These are phyloP conservation scores for Golubevia sp. DNA, from an alignment of 1,284 basidiomycete genomes.

Conservation along the genomic window DNA sequence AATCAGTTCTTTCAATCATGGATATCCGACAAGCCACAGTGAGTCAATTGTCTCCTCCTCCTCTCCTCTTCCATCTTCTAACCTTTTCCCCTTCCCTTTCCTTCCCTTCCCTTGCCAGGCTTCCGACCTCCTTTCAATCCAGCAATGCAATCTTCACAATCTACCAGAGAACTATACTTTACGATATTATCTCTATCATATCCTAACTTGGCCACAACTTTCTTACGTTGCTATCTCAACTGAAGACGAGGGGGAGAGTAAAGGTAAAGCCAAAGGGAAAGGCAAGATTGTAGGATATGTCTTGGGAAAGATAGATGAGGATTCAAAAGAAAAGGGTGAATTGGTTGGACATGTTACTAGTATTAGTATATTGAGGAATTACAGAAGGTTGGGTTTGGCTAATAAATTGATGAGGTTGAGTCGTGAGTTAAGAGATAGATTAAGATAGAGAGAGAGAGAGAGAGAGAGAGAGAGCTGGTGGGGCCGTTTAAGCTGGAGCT, in stretches of 20 bases:
- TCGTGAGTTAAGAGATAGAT: slow-evolving; percentile 45
- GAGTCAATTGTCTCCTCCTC: neutral
- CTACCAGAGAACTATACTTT: slow-evolving; percentile 61
- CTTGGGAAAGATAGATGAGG: slow-evolving; percentile 52
- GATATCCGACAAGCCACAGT: slow-evolving; percentile 7
- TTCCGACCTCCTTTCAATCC: slow-evolving; percentile 55
- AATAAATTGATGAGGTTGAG: slow-evolving; percentile 59
- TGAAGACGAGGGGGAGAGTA: slow-evolving; percentile 30
- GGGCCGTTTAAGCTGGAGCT: too few relatives aligned
- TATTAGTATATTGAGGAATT: slow-evolving; percentile 54
- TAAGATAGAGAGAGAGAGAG: too few relatives aligned
- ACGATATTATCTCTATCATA: slow-evolving; percentile 58
- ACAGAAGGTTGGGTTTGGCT: slow-evolving; percentile 52
- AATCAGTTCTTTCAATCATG: slow-evolving; percentile 2
- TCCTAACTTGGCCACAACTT: slow-evolving; percentile 59
- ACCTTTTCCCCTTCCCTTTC: neutral
- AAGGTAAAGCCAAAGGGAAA: slow-evolving; percentile 15
- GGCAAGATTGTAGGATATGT: slow-evolving; percentile 59
- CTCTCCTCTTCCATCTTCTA: neutral
- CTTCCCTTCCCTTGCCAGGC: slow-evolving; percentile 18
- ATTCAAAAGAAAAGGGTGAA: neutral
- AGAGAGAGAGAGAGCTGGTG: neutral
- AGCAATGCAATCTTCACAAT: slow-evolving; percentile 59
- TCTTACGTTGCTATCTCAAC: slow-evolving; percentile 59
- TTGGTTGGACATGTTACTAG: slow-evolving; percentile 51